Evolutionary conservation across 805 yeast species (phyloP), one percentile per base, ranked within the genome.

Genomic region (Starmerella sp.): DNA sequence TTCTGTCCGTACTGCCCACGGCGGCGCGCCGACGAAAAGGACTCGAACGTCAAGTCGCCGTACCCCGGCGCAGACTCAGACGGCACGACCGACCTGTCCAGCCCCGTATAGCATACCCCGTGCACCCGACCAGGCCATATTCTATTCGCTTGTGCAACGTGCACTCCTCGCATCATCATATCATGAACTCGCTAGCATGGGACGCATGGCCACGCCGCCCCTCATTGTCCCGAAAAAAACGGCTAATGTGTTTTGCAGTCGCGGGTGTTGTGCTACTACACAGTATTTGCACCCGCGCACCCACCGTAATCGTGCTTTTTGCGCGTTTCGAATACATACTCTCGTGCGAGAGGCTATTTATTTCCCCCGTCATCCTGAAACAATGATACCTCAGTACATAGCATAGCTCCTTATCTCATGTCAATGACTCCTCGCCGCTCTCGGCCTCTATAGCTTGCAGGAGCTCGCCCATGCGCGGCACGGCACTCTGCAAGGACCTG

Each of bases 1-100:
- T 55, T 67, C 63, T 67, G 70, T 52, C 70, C 70, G 0, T 67
- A 67, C 46, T 66, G 69, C 53, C 65, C 63, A 10, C 61, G 65
- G 30, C 57, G 61, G 15, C 57, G 51, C 6, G 49, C 49, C n/a
- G 49, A 28, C n/a, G 49, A 46, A 35, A 38, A 48, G 8, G 51
- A 48, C 2, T n/a, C 39, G 13, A 8, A 30, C 30, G 17, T 15
- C n/a, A 44, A 31, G 13, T 31, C 29, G 43, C 29, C 43, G 10
- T 39, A 15, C 14, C 37, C 7, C 5, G 31, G 37, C 37, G 15
- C 36, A 30, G 36, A 28, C 7, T 44, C 48, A 32, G 48, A 44
- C 28, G 48, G 34, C 2, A 11, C 46, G 7, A 29, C 36, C 2
- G 48, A 44, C 31, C 48, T 31, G 5, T 9, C 48, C 6, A 44